Evolutionary conservation across 2,329 filamentous ascomycete genomes (phyloP), one percentile per base, ranked within the genome.

Genomic region (Corinectria fuckeliana): DNA sequence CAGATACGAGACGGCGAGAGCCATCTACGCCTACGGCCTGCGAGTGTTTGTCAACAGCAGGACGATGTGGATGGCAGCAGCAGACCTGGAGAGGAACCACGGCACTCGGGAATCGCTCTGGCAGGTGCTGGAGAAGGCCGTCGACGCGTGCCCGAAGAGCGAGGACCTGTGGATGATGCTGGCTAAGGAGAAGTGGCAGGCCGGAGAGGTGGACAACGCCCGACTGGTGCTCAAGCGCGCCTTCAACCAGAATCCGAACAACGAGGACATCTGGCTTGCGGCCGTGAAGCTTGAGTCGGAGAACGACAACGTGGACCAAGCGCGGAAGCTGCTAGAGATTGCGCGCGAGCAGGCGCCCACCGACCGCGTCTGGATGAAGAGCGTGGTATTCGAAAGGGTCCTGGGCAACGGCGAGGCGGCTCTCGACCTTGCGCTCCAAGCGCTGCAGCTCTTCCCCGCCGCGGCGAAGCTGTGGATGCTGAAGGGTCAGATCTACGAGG

Each of bases 361-460:
- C 0, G 95, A 98, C 72, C 91, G 95, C 45, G 93, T 99, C 7
- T 99, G 93, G 90, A 95, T 96, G 82, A 97, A 97, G 80, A 94
- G 91, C 69, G 92, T 95, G 10, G 91, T 93, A 0, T 97, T 97
- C 71, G 95, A 99, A 76, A 87, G 95, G 13, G 92, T 96, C 67
- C 82, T 92, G 20, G 90, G 89, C 56, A 90, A 95, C 68, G 82
- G 82, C 23, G 92, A 97, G 45, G 87, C 88, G 1, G 93, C 95
- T 0, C 83, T 99, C 13, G 91, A 96, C 70, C 87, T 99, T 10
- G 91, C 91, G 41, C 92, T 93, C 60, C 90, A 96, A 73, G 95
- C 90, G 1, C 81, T 99, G 32, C 89, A 93, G 65, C 84, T 92
- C 9, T 99, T 96, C 79, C 94, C 95, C 1, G 86, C 88, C 42